phyloP scores from a whole-genome alignment of 73 alveolate species.

The Durusdinium trenchii region DNA sequence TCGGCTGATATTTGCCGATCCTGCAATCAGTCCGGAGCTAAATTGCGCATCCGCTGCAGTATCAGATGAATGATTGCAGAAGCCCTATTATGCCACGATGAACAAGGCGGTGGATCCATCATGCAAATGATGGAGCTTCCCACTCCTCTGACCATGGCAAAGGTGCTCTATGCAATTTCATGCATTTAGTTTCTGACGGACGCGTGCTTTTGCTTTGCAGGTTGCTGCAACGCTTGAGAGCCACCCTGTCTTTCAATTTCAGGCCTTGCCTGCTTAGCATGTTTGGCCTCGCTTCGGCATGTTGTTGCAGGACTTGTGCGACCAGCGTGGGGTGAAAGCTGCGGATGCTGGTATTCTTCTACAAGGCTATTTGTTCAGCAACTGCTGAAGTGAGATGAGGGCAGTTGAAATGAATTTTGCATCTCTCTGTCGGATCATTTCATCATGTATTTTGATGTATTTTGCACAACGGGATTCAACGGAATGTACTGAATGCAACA shows the following conservation, averaged over 20 bases:
- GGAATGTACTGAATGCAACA: too few species aligned
- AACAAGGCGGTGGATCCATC: constrained; percentile 86
- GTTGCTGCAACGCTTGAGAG: constrained; percentile 76
- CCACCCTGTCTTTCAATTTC: constrained; percentile 52
- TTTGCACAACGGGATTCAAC: too few species aligned
- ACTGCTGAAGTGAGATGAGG: too few species aligned
- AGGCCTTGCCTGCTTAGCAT: neutral
- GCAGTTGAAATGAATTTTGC: too few species aligned
- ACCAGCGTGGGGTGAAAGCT: constrained; percentile 27
- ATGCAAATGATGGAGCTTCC: constrained; percentile 94
- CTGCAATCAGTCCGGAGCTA: constrained; percentile 45
- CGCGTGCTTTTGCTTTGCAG: neutral
- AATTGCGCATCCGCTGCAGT: neutral
- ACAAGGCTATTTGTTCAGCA: too few species aligned
- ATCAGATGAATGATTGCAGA: too few species aligned
- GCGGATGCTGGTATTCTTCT: constrained; percentile 32
- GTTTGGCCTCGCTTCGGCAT: neutral
- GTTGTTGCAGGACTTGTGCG: constrained; percentile 53
- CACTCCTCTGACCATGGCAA: constrained; percentile 36
- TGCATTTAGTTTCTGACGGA: neutral
- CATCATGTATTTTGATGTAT: too few species aligned
- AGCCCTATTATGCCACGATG: too few species aligned
- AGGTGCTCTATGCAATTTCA: neutral
- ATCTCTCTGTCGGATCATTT: too few species aligned
- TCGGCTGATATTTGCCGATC: constrained; percentile 91